A percentile compares a stretch with the other conserved stretches of the same genome.
These are phyloP conservation scores for Bryoerythrophyllum caledonicum DNA, from an alignment of 225 moss, liverwort and hornwort species.

Conservation along the genomic window DNA sequence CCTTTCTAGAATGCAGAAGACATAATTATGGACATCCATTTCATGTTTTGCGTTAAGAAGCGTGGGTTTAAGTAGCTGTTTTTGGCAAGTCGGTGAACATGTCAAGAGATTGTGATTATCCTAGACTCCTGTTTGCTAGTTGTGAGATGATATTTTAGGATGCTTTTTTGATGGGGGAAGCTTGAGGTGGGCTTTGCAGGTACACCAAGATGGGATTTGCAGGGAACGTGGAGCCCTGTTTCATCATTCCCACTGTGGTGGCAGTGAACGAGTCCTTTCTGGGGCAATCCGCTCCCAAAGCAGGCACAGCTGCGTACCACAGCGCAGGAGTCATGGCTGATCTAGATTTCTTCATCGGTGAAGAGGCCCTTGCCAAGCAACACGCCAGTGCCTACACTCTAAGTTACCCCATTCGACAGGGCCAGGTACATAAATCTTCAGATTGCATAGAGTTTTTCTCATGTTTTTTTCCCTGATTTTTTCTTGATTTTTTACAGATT, in stretches of 20 bases:
- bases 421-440: conserved; percentile 51
- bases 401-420: conserved; percentile 86
- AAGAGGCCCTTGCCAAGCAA: conserved; percentile 74
- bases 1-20: too few relatives aligned
- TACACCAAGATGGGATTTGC: conserved; percentile 94
- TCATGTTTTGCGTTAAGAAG: too few relatives aligned
- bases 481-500: conserved; percentile 41
- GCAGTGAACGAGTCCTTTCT: conserved; percentile 89
- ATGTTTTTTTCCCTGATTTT: too few relatives aligned
- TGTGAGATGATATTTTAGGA: background rate
- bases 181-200: conserved; percentile 37
- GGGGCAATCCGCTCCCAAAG: conserved; percentile 63
- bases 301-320: conserved; percentile 70
- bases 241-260: conserved; percentile 81
- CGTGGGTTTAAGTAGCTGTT: too few relatives aligned
- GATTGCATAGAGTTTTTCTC: too few relatives aligned
- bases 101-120: too few relatives aligned
- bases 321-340: conserved; percentile 91
- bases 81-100: too few relatives aligned
- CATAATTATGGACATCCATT: too few relatives aligned
- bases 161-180: background rate
- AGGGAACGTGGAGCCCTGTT: conserved; percentile 87
- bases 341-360: conserved; percentile 83
- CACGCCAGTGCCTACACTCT: conserved; percentile 76
- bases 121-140: background rate